These are phyloP conservation scores for Termitomyces sp. DNA, from an alignment of 768 basidiomycete genomes.

Conservation along the genomic window DNA sequence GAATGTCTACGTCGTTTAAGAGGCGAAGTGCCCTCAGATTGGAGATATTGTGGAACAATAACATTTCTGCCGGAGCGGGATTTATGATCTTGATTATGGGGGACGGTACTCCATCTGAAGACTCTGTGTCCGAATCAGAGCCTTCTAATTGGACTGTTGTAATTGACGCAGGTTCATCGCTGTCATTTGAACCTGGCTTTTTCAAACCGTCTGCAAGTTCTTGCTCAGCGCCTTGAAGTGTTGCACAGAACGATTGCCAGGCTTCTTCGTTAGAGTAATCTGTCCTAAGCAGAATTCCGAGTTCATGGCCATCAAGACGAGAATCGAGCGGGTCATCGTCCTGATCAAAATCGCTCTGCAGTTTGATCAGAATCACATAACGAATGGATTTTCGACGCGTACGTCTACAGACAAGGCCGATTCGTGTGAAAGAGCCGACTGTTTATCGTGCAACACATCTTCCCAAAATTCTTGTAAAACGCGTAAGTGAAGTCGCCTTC, in stretches of 20 bases:
- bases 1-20: slow-evolving; percentile 67
- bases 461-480: slow-evolving; percentile 49
- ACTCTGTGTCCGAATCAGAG: slow-evolving; percentile 30
- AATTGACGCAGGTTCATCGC: neutral
- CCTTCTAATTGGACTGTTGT: slow-evolving; percentile 19
- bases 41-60: slow-evolving; percentile 43
- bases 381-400: neutral
- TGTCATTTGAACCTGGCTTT: neutral
- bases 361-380: neutral
- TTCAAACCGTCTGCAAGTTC: slow-evolving; percentile 37
- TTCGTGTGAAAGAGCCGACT: neutral
- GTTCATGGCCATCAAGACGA: slow-evolving; percentile 38
- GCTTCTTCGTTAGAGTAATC: slow-evolving; percentile 66
- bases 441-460: slow-evolving; percentile 12
- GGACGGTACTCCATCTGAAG: slow-evolving; percentile 20
- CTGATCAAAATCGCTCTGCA: slow-evolving; percentile 19
- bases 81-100: slow-evolving; percentile 49
- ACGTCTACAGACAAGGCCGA: slow-evolving; percentile 7
- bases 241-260: slow-evolving; percentile 51
- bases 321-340: slow-evolving; percentile 57
- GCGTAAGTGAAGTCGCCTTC: slow-evolving; percentile 51
- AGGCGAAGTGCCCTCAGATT: slow-evolving; percentile 65
- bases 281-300: slow-evolving; percentile 67
- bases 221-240: slow-evolving; percentile 50
- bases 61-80: slow-evolving; percentile 32